Evolutionary conservation across 129 eudicot genomes (phyloP).

Genomic region (Artemisia argyi): DNA sequence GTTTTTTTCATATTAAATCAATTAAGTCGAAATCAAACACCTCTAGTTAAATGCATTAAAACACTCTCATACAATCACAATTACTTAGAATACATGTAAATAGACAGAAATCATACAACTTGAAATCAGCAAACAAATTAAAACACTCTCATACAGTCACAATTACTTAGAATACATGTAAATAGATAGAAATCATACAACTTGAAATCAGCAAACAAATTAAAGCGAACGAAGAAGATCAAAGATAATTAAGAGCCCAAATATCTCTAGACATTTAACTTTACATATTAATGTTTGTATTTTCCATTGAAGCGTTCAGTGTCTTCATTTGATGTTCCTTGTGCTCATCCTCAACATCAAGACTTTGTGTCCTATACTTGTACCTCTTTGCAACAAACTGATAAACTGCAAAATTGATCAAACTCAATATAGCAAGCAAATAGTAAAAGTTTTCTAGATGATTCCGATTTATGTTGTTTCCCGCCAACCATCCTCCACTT

Average conservation of each 20-base stretch:
- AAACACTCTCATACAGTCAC: not conserved
- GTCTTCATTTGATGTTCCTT: conserved; percentile 21
- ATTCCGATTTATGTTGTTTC: conserved; percentile 64
- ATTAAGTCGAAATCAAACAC: no score
- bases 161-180: conserved; percentile 7
- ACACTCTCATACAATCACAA: no score
- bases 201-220: not conserved
- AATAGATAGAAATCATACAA: not conserved
- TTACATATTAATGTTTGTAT: not conserved
- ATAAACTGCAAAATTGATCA: conserved; percentile 57
- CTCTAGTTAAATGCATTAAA: no score
- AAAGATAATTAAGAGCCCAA: conserved; percentile 3
- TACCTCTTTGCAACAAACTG: conserved; percentile 58
- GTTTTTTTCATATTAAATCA: no score
- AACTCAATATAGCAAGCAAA: conserved; percentile 59
- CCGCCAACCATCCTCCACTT: conserved; percentile 72
- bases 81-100: no score
- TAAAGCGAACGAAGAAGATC: not conserved
- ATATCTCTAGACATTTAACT: not conserved
- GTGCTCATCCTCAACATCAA: conserved; percentile 19
- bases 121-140: no score
- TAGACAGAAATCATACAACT: no score
- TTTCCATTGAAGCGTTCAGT: conserved; percentile 8
- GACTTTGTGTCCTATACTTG: conserved; percentile 50
- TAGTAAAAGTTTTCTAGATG: conserved; percentile 65